Base-by-base conservation (phyloP, 352 stramenopile genomes). In the Thraustochytrium striatum region DNA sequence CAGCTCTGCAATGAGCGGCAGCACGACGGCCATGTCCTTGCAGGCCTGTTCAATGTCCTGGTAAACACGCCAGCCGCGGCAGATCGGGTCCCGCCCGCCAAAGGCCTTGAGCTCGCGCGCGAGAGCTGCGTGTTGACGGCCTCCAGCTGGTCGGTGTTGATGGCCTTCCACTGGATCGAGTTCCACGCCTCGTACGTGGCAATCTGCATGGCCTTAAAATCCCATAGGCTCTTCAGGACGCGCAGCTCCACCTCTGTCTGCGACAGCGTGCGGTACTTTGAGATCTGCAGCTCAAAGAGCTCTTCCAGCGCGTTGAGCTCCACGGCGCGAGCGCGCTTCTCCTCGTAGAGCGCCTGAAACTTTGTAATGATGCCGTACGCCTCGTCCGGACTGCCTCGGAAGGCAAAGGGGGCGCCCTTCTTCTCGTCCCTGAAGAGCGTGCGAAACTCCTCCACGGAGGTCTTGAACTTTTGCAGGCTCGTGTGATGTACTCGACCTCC, bases 31-130 rank as follows among this genome's bases (percentile, higher is more conserved):
- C 79, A 96, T 97, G 3, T 86, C 84, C 65, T 98, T 95, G 57
- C 99, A 90, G 44, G 89, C 88, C n/a, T 94, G 88, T 30, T 96
- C 86, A 8, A 98, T 61, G 97, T 87, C 59, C 94, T 96, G 83
- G 97, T 99, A 41, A 94, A 95, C 89, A 98, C 94, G 81, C 99
- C 99, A 87, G 98, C 94, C 61, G 97, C 94, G 38, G 99, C 61
- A 53, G 21, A 83, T 72, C 21, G 69, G 2, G 38, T 83, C 57
- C 35, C 41, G 0, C 83, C 85, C 7, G 78, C 85, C 0, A 87
- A 95, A 33, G 92, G 88, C 75, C 95, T 94, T 39, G 96, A 95
- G 90, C 50, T 95, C 95, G 21, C 89, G 88, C n/a, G 81, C 9
- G 69, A 62, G n/a, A 91, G 93, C 32, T 90, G 91, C 72, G 94